Evolutionary conservation across 1,139 yeast species (phyloP).

Genomic region (Taphrina communis): DNA sequence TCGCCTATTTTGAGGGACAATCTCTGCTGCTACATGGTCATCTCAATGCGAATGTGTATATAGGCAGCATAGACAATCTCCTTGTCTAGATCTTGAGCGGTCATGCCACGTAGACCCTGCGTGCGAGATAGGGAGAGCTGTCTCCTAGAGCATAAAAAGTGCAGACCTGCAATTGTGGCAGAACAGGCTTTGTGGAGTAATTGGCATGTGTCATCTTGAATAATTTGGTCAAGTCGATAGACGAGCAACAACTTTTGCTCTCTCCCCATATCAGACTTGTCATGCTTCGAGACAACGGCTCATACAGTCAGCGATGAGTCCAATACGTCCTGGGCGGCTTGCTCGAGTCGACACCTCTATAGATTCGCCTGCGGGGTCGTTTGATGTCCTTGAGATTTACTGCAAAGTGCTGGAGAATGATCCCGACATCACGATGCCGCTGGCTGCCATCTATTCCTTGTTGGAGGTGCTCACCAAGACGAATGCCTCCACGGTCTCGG

Average conservation of each 20-base stretch:
- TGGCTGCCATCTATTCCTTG: conserved; percentile 94
- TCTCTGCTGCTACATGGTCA: background rate
- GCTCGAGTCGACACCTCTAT: conserved; percentile 35
- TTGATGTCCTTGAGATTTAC: conserved; percentile 43
- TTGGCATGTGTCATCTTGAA: conserved; percentile 4
- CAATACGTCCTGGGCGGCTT: conserved; percentile 27
- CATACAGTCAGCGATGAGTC: conserved; percentile 14
- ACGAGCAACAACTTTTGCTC: background rate
- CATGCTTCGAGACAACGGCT: too few relatives aligned
- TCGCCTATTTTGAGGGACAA: background rate
- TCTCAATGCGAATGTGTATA: background rate
- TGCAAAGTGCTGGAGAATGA: conserved; percentile 40
- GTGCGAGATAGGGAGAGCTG: too few relatives aligned
- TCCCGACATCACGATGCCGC: conserved; percentile 89
- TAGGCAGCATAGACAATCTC: too few relatives aligned
- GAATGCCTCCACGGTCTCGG: conserved; percentile 88
- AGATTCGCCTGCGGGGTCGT: conserved; percentile 38
- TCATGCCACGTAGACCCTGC: too few relatives aligned
- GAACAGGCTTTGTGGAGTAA: conserved; percentile 2
- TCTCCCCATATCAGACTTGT: too few relatives aligned
- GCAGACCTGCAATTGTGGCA: background rate
- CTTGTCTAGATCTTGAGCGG: too few relatives aligned
- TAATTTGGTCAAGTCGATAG: background rate
- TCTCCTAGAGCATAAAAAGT: too few relatives aligned
- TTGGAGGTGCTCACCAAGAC: conserved; percentile 80